Base-by-base conservation (phyloP, 2,329 filamentous ascomycete genomes). In the Rachicladosporium sp. region DNA sequence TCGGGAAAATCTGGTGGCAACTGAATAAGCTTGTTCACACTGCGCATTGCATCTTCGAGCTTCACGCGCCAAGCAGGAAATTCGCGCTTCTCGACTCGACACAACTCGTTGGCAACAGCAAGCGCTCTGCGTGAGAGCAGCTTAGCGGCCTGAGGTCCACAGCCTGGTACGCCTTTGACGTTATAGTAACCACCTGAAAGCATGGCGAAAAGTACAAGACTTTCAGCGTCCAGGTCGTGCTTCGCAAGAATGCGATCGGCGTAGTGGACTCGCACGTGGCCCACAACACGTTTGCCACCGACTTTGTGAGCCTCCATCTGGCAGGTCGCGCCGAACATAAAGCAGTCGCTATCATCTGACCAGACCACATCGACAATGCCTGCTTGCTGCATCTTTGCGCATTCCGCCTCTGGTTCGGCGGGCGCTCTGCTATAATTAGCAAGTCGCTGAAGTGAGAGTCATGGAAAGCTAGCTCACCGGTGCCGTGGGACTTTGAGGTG, bases 331-430 rank as follows among this genome's bases (percentile, higher is more conserved):
- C 68, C 66, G 37, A 70, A 70, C 63, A 71, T 65, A 10, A 71
- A 54, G 0, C 54, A 51, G 33, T 71, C 67, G 1, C 60, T 58
- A 40, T 71, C 67, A 31, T 70, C 63, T 0, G 62, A 63, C 62
- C 63, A 70, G 1, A 70, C 65, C 4, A 66, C 67, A 44, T 71
- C 68, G 0, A 71, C 65, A 7, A 70, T 42, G 0, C 62, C 64
- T 1, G 61, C 43, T 12, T 52, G 43, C 38, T 70, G 63, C 6
- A 71, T 48, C n/a, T 52, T 51, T 1, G 62, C 66, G 41, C 69
- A 70, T 46, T 71, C 67, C 0, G 52, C 52, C 36, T 68, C 67
- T 0, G 66, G 65, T 46, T 71, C 67, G 2, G 61, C 66, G 1
- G 64, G 66, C 1, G 67, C 68, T 31, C 23, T 27, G 23, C 7